Evolutionary conservation across 768 basidiomycete genomes (phyloP), one percentile per base, ranked within the genome.

Genomic region (Pleurotus cornucopiae): DNA sequence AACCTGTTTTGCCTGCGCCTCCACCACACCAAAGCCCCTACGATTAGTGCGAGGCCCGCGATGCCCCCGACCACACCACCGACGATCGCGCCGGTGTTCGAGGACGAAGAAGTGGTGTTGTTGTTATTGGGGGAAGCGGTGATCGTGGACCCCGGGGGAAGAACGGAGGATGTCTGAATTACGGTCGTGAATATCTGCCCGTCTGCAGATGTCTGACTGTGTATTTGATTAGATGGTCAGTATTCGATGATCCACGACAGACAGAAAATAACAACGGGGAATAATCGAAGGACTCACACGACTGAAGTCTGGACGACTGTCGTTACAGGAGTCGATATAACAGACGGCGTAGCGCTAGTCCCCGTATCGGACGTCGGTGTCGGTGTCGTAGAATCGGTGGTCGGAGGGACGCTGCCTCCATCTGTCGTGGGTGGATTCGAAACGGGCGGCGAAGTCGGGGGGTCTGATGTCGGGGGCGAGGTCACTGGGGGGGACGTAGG

Each of bases 51-150:
- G 46, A 66, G 49, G 20, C 62, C 67, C 2, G 63, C 73, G 2
- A 76, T 53, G 45, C 80, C 81, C 55, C 80, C 80, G n/a, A 82
- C 76, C 2, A 76, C 74, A 14, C 77, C 77, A 7, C 81, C 81
- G 3, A 81, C 74, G 56, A 83, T 81, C 3, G 79, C 69, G 25
- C 72, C 77, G 0, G 70, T 72, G 56, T 71, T 67, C 14, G 58
- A 57, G 6, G 45, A 54, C 52, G 45, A 26, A n/a, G 57, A 26
- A n/a, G 39, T 16, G 6, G 18, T 3, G 16, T 16, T 40, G 13
- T 38, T 23, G 1, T 61, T 12, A 0, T 57, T 7, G 6, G 51
- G 14, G 2, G 72, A 61, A 9, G 30, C 9, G 7, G 9, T 34
- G 25, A 65, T 55, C 16, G 57, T 58, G 5, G 62, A 38, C 1